phyloP scores from a whole-genome alignment of 768 basidiomycete genomes.

The Neoboletus magnificus region DNA sequence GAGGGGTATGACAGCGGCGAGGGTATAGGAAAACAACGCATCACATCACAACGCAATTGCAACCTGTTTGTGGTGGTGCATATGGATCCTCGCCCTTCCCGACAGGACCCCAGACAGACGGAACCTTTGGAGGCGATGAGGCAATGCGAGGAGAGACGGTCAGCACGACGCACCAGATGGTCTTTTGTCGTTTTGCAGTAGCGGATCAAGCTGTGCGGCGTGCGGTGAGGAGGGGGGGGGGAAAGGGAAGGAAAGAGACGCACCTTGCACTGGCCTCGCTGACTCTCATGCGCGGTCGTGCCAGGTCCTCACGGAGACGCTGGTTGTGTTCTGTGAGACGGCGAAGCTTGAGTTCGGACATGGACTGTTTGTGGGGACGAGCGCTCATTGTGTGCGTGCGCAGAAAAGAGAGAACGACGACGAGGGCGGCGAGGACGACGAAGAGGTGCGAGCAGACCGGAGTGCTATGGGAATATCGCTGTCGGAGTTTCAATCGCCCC shows the following conservation, averaged over 20 bases:
- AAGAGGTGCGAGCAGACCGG: background rate
- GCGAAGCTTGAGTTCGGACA: slow-evolving; percentile 96
- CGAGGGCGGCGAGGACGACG: background rate
- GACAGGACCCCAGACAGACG: slow-evolving; percentile 92
- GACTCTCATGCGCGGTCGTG: slow-evolving; percentile 83
- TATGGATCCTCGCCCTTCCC: slow-evolving; percentile 91
- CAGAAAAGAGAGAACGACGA: slow-evolving; percentile 3
- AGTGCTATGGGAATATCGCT: slow-evolving; percentile 4
- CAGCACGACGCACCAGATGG: slow-evolving; percentile 60
- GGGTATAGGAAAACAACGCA: slow-evolving; percentile 32
- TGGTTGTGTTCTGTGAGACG: slow-evolving; percentile 93
- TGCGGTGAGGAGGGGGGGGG: background rate
- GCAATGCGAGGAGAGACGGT: background rate
- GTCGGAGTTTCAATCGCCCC: slow-evolving; percentile 21
- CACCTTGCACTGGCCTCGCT: slow-evolving; percentile 90
- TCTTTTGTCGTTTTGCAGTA: slow-evolving; percentile 95
- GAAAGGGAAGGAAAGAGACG: background rate
- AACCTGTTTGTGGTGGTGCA: slow-evolving; percentile 73
- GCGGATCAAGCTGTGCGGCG: slow-evolving; percentile 68
- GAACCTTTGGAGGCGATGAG: slow-evolving; percentile 50
- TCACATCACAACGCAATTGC: slow-evolving; percentile 73
- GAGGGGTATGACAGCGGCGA: slow-evolving; percentile 31
- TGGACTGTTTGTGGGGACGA: slow-evolving; percentile 86
- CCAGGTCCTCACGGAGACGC: slow-evolving; percentile 84
- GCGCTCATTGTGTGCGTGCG: slow-evolving; percentile 52